Base-by-base conservation (phyloP, 2,329 filamentous ascomycete genomes). In the Monosporascus cannonballus region DNA sequence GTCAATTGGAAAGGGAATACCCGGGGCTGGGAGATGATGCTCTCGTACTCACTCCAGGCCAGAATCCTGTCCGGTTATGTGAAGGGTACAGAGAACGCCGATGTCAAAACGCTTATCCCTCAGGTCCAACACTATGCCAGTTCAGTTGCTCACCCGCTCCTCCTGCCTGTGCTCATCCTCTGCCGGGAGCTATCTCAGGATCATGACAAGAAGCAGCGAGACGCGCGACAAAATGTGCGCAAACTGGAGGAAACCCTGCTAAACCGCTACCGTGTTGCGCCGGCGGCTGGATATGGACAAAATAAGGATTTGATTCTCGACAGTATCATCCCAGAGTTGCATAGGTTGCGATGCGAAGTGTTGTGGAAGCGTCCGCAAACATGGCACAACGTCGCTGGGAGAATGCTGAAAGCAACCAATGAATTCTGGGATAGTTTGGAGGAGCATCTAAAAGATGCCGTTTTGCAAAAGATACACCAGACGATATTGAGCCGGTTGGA, bases 1-100 rank as follows among this genome's bases (percentile, higher is more conserved):
- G 65, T 68, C 6, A 51, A 61, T 1, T 65, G 64, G 56, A 59
- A 61, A 38, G 66, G 61, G 4, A 53, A 51, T 5, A 67, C 66
- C 1, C 55, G 67, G 18, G 69, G 69, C 3, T 70, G 66, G 63
- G 67, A 70, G 55, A 59, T 70, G 47, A 63, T 63, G 46, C 60
- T 71, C 7, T 64, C 64, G 1, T 62, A 71, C 46, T 64, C 61
- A 5, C 61, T 69, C 36, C 46, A 56, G 2, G 61, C 59, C 14
- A 51, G 53, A 4, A 59, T 67, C 37, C 70, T 67, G 0, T 66
- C 65, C 0, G 69, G 67, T 1, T 71, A 64, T 27, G 56, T 62
- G 47, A 70, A 67, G 55, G 68, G 66, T 3, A 66, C 63, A 15
- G 49, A 55, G 27, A 57, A 48, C 17, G 61, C 61, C 4, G 56